phyloP scores from a whole-genome alignment of 257 asterid species.

The Fraxinus excelsior region DNA sequence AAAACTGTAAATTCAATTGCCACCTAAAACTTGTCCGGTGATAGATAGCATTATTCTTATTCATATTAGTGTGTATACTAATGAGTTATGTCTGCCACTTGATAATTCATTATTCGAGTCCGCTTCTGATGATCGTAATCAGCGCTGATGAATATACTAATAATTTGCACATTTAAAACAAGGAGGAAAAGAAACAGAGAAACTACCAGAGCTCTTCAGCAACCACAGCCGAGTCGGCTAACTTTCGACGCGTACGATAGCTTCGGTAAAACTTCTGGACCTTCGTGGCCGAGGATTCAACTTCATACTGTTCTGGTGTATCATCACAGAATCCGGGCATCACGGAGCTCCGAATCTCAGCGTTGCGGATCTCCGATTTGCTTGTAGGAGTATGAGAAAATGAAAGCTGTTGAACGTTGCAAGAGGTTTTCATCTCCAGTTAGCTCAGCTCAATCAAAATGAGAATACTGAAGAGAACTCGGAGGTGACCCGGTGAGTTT shows the following conservation, averaged over 20 bases:
- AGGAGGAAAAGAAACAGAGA: background rate
- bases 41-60: too few relatives aligned
- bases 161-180: background rate
- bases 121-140: too few relatives aligned
- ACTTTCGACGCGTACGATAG: conserved; percentile 37
- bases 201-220: conserved; percentile 43
- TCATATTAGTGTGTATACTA: too few relatives aligned
- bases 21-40: too few relatives aligned
- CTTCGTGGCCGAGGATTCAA: conserved; percentile 47
- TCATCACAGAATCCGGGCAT: conserved; percentile 21
- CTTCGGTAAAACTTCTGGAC: conserved; percentile 42
- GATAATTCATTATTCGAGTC: too few relatives aligned
- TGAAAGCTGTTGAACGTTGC: conserved; percentile 40
- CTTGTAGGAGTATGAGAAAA: conserved; percentile 18
- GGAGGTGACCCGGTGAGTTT: background rate
- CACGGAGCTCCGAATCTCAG: conserved; percentile 27
- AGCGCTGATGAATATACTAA: too few relatives aligned
- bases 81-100: too few relatives aligned
- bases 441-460: background rate
- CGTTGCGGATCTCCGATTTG: conserved; percentile 25
- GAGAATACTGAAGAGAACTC: background rate
- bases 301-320: conserved; percentile 11
- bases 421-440: conserved; percentile 58
- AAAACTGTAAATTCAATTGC: too few relatives aligned
- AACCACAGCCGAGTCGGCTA: conserved; percentile 41